Conservation (phyloP, 225 moss, liverwort and hornwort species). For the Asterella californica region DNA sequence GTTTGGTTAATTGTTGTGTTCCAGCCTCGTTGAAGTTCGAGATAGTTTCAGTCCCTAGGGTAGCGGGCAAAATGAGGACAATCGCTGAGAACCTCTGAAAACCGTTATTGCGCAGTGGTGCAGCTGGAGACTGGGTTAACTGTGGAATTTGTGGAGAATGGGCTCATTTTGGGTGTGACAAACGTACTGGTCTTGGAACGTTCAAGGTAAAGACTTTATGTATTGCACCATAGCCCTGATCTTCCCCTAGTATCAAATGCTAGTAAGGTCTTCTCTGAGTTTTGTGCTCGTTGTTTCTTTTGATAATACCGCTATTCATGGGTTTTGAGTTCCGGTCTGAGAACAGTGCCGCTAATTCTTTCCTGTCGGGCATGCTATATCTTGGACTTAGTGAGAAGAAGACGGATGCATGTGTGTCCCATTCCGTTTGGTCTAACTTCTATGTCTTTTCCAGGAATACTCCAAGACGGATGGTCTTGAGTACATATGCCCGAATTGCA, state of each 20-base stretch:
- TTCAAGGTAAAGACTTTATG: conserved; percentile 60
- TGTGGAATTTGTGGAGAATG: conserved; percentile 99
- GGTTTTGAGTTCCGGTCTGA: neutral
- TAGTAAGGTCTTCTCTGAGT: neutral
- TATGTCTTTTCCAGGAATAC: conserved; percentile 60
- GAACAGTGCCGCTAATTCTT: neutral
- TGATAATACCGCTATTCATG: neutral
- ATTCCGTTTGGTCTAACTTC: neutral
- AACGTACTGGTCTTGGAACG: conserved; percentile 84
- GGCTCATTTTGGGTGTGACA: conserved; percentile 98
- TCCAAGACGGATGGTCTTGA: conserved; percentile 98
- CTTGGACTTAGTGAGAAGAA: no score
- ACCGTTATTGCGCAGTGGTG: conserved; percentile 52
- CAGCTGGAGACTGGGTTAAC: conserved; percentile 99
- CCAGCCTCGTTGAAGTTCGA: neutral
- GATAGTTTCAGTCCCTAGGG: no score
- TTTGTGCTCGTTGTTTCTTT: no score
- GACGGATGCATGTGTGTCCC: neutral
- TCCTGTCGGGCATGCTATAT: no score
- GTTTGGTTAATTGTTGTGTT: neutral
- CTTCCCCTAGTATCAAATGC: neutral
- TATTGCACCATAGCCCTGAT: neutral
- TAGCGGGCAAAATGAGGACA: neutral
- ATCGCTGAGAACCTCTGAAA: neutral
- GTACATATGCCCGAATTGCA: conserved; percentile 94